Percentiles rank a stretch among this genome's conserved stretches.
phyloP scores from a whole-genome alignment of 352 stramenopile genomes.

The Phytophthora litchii region DNA sequence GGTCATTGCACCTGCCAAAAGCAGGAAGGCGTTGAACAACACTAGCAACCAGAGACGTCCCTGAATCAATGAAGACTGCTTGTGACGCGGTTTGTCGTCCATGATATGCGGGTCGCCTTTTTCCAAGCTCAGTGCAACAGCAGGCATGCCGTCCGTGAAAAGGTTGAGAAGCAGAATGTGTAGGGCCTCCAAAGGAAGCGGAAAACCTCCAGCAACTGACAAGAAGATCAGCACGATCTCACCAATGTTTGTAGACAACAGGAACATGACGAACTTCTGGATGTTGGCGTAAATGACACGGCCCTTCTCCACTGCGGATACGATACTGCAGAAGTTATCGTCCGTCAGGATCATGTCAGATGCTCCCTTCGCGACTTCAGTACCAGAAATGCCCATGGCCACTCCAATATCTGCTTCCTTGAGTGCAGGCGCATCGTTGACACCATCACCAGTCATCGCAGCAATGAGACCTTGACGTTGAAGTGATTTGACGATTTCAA shows the following conservation, averaged over 20 bases:
- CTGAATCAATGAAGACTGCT: constrained; percentile 58
- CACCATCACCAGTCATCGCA: constrained; percentile 98
- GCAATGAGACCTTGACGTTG: constrained; percentile 91
- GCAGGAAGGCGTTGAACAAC: constrained; percentile 58
- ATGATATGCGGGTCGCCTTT: constrained; percentile 74
- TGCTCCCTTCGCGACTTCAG: constrained; percentile 97
- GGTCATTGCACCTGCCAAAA: constrained; percentile 45
- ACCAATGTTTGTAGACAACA: constrained; percentile 97
- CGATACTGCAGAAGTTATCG: constrained; percentile 98
- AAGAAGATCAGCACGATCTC: constrained; percentile 91
- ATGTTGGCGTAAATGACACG: constrained; percentile 98
- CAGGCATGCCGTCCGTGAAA: constrained; percentile 95
- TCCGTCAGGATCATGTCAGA: constrained; percentile 98
- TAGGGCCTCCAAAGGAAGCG: constrained; percentile 93
- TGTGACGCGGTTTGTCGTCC: constrained; percentile 61
- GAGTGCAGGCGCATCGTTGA: constrained; percentile 97
- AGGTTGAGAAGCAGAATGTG: constrained; percentile 99
- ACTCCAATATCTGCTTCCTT: constrained; percentile 97
- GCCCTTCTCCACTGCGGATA: constrained; percentile 95
- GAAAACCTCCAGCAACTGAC: constrained; percentile 61
- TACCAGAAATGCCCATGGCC: constrained; percentile 97
- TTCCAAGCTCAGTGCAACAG: constrained; percentile 74
- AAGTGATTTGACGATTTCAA: constrained; percentile 95
- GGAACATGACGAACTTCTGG: constrained; percentile 98
- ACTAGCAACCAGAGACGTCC: constrained; percentile 74